Evolutionary conservation across 73 alveolate species (phyloP), one percentile per base, ranked within the genome.

Genomic region (Blepharisma japonicum): DNA sequence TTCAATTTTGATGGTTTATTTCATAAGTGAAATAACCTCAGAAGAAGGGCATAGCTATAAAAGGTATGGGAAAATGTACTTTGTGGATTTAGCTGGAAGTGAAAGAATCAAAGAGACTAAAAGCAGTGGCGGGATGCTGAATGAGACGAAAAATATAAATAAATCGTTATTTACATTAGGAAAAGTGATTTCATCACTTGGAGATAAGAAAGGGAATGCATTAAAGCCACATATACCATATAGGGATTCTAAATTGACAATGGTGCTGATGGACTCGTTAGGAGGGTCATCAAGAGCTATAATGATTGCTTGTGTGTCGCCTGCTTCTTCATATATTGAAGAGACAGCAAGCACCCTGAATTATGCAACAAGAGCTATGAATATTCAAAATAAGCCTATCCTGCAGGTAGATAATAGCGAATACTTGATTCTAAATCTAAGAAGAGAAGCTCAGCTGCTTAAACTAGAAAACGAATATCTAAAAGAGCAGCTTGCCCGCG

Each of bases 21-120:
- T 96, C n/a, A 95, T 96, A 47, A 91, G 98, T 45, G 99, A 96
- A 87, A 81, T 80, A 46, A 89, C 82, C 9, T 39, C 80, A 39
- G 90, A 81, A 54, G 98, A 89, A 53, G 99, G 98, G 7, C 97
- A 96, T 86, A 92, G 83, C 39, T 90, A 91, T 82, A 95, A 96
- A 76, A 95, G 96, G 76, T 96, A 96, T 87, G 99, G 99, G 32
- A 96, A 96, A 77, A 90, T 94, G 38, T 95, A 98, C 7, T 96
- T 95, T 74, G 98, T 97, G 32, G 99, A 97, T 86, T 86, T 97
- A 77, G 99, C 99, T 18, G 99, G 99, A 7, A 86, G 97, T 77
- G 99, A 97, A 89, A 89, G 99, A 86, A 85, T 97, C 66, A 95
- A 97, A 77, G 99, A 97, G 70, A 87, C 97, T 2, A 91, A 95